Evolutionary conservation across 805 yeast species (phyloP), one percentile per base, ranked within the genome.

Genomic region (Candida orba): DNA sequence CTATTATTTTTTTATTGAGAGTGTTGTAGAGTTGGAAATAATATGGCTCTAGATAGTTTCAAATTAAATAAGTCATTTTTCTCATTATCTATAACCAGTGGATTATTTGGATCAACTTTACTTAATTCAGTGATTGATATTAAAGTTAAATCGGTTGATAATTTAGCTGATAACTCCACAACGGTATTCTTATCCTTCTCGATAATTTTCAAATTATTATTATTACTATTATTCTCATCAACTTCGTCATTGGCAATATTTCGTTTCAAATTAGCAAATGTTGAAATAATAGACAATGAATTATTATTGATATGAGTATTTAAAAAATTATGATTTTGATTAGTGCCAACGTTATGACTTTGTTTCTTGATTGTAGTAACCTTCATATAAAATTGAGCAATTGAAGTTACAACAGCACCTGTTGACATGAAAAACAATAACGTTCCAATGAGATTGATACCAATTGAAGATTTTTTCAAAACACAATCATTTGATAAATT

Each of bases 401-500:
- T 27, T 27, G 45, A 42, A 30, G 23, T 23, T 5, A 32, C 34
- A 8, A 42, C 39, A 6, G 40, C 13, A 24, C 53, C 53, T 15
- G 46, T 45, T 8, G 47, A 41, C 15, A 48, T 22, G 10, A 53
- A 44, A 34, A 49, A 52, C 15, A 46, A 38, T 14, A 43, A 15
- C 6, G 46, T 42, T 3, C 50, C 51, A 10, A 52, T 12, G 25
- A 45, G 42, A 14, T 41, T 37, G 4, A 49, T 30, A 22, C 39
- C 54, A 32, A 51, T 49, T 20, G 44, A 37, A 1, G 46, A 44
- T 30, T 49, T 54, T 36, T 51, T 54, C 42, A 46, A 39, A 4
- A 32, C 17, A 30, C 55, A 52, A 34, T 52, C 52, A 12, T 47
- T 45, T 15, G 55, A 51, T 6, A 51, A 29, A 14, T 40, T 31